Evolutionary conservation across 2,329 filamentous ascomycete species (phyloP), one percentile per base, ranked within the genome.

Genomic region (Teratosphaeria nubilosa): DNA sequence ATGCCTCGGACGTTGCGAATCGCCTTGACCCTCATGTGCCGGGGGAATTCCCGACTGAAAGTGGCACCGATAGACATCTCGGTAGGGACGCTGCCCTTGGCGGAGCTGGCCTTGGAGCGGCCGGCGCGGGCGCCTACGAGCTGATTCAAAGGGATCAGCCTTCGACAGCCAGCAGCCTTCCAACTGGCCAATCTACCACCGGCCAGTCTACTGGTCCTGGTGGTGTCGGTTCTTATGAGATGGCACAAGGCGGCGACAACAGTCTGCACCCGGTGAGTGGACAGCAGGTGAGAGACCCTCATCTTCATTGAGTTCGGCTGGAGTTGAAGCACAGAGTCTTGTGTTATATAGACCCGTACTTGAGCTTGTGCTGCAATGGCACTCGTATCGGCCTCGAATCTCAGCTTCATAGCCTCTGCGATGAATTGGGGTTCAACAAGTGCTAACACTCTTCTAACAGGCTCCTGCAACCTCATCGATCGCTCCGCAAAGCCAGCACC

Each of bases 1-100:
- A 64, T 65, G 62, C 58, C 37, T 61, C 53, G 7, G 64, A 65
- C 45, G 62, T 59, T 11, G 64, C 62, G 11, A 66, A 67, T 57
- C 56, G 56, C 34, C 65, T 73, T 20, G 74, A 74, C 55, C 73
- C 74, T 6, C 66, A 70, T 37, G 64, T 72, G 6, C 66, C 68
- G 32, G 69, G 68, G 50, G 68, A 68, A 55, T 70, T 67, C 50
- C 69, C 69, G 3, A 60, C 53, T 4, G 67, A 65, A 22, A 59
- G 56, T 37, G 66, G 66, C 10, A 37, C 59, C 14, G 66, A 68
- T 25, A 53, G 51, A 27, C 56, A 54, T 24, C 50, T 58, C 5
- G 59, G 55, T 7, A 62, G 63, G 14, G 65, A 69, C 57, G 64
- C 57, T 50, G 66, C 62, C 31, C 62, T 61, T 45, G 64, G 48